Evolutionary conservation across 108 stramenopile species (phyloP).

Genomic region (Conticribra weissflogii): DNA sequence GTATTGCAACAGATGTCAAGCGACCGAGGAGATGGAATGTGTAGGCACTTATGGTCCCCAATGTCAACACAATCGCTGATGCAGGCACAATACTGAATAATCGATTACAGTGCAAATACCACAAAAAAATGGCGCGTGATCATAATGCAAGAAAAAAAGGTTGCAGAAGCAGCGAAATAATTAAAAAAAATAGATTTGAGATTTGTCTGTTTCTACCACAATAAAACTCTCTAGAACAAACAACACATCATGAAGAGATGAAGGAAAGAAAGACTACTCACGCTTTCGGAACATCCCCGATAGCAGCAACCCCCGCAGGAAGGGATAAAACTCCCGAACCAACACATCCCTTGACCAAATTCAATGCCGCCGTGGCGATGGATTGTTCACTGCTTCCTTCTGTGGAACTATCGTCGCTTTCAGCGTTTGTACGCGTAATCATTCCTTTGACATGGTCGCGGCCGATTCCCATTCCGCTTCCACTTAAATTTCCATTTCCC

Average conservation of each 20-base stretch:
- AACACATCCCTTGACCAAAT: constrained; percentile 88
- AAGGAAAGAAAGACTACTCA: constrained; percentile 23
- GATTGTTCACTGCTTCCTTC: constrained; percentile 1
- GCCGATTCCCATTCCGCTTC: neutral
- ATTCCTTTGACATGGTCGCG: neutral
- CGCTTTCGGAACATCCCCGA: constrained; percentile 55
- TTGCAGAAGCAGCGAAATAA: too few species aligned
- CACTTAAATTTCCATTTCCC: too few species aligned
- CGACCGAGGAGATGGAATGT: constrained; percentile 83
- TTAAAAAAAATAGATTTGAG: too few species aligned
- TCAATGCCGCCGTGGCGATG: constrained; percentile 70
- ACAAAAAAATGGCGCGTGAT: neutral
- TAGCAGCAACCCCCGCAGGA: constrained; percentile 77
- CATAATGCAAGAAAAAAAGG: neutral
- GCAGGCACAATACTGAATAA: constrained; percentile 62
- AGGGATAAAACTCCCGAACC: constrained; percentile 89
- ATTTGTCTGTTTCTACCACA: too few species aligned
- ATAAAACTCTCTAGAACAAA: neutral
- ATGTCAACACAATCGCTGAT: constrained; percentile 51
- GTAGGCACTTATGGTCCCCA: constrained; percentile 88
- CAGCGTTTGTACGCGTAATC: neutral
- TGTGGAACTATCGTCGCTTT: neutral
- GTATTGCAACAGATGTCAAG: constrained; percentile 26
- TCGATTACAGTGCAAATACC: constrained; percentile 7
- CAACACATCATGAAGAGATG: neutral